Evolutionary conservation across 345 rosid genomes (phyloP).

Genomic region (Cardamine resedifolia): DNA sequence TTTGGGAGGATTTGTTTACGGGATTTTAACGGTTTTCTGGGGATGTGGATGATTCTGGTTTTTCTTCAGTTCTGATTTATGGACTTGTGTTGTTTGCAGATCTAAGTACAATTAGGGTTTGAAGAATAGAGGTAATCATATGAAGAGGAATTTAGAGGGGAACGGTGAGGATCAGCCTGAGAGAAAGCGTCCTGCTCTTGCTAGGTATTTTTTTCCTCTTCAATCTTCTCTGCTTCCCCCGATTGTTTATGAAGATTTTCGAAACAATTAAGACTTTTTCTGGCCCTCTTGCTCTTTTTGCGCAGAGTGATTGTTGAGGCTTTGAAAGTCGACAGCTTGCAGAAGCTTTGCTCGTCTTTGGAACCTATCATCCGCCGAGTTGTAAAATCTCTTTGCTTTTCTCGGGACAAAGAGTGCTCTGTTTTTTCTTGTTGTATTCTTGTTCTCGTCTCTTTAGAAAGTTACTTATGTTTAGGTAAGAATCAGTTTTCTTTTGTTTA

Average conservation of each 20-base stretch:
- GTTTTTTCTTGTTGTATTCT: neutral
- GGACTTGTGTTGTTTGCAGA: neutral
- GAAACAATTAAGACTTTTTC: neutral
- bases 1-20: neutral
- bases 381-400: conserved; percentile 48
- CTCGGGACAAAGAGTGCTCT: neutral
- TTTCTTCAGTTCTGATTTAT: neutral
- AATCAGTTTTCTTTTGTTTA: neutral
- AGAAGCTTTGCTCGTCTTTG: conserved; percentile 88
- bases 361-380: conserved; percentile 94
- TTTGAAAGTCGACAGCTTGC: conserved; percentile 86
- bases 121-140: neutral
- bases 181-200: conserved; percentile 68
- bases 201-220: conserved; percentile 44
- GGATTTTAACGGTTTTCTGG: neutral
- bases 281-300: neutral
- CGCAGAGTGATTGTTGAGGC: conserved; percentile 93
- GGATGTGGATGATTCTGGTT: neutral
- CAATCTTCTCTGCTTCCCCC: neutral
- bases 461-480: neutral
- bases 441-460: neutral
- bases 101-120: neutral
- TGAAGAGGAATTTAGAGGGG: conserved; percentile 50
- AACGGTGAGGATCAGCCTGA: conserved; percentile 53
- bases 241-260: neutral